Conservation (phyloP, 2,329 filamentous ascomycete species). For the Trichophyton equinum region DNA sequence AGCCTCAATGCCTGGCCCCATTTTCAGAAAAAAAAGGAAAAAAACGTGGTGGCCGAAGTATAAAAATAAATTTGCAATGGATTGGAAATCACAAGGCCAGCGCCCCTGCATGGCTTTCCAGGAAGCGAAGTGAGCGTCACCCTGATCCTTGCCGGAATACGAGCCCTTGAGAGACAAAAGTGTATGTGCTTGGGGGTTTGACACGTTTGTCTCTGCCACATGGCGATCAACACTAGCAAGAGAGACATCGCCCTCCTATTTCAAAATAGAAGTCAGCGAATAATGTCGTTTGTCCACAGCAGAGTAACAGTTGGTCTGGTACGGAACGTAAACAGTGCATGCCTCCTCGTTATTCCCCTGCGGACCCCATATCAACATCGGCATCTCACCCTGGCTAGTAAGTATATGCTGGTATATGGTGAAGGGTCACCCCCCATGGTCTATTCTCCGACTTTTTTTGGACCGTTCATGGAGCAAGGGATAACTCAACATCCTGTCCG, state of each 20-base stretch:
- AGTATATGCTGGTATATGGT: not conserved
- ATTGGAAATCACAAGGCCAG: conserved; percentile 3
- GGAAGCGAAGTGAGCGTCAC: conserved; percentile 1
- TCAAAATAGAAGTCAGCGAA: not conserved
- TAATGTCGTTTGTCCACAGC: not conserved
- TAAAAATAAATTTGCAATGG: conserved; percentile 2
- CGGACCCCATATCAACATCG: not conserved
- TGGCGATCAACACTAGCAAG: conserved; percentile 3
- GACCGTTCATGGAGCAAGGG: not conserved
- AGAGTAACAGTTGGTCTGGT: not conserved
- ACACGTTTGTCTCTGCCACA: conserved; percentile 4
- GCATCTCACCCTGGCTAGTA: not conserved
- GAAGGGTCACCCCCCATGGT: not conserved
- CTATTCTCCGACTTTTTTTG: conserved; percentile 4
- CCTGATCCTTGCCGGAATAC: conserved; percentile 3
- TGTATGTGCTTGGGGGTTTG: not conserved
- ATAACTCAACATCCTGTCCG: conserved; percentile 1
- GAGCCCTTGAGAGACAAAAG: not conserved
- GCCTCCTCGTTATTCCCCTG: not conserved
- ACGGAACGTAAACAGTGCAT: not conserved
- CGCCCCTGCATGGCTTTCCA: conserved; percentile 3
- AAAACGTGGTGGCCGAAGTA: conserved; percentile 3
- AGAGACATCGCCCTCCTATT: not conserved
- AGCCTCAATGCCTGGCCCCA: conserved; percentile 6
- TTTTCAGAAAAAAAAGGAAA: conserved; percentile 4